Conservation (phyloP, 2,329 filamentous ascomycete genomes). For the Diaporthe capsici region DNA sequence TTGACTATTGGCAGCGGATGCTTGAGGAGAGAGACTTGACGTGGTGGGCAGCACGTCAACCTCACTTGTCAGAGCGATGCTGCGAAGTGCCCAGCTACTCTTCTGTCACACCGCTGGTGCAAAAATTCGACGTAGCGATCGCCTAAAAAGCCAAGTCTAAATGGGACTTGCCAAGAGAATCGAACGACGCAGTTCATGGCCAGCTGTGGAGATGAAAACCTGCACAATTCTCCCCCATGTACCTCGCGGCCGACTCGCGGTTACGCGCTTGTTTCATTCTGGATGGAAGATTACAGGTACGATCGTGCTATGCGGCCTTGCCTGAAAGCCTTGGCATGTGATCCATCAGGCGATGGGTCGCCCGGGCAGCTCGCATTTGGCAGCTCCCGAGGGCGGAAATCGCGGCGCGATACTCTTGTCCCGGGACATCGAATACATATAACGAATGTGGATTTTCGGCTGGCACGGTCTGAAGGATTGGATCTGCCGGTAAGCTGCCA, state of each 20-base stretch:
- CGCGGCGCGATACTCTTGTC: not conserved
- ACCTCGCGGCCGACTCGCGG: not conserved
- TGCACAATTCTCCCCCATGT: too few species aligned
- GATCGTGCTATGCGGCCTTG: too few species aligned
- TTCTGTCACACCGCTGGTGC: constrained; percentile 11
- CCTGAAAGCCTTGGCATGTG: not conserved
- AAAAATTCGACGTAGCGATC: not conserved
- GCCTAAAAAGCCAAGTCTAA: constrained; percentile 13
- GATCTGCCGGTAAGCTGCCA: too few species aligned
- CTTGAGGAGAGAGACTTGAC: too few species aligned
- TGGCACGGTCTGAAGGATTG: not conserved
- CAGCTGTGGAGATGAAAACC: constrained; percentile 1
- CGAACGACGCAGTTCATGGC: not conserved
- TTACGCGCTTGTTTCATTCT: not conserved
- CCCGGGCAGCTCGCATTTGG: not conserved
- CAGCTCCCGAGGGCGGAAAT: not conserved
- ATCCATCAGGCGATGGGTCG: not conserved
- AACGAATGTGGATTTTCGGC: not conserved
- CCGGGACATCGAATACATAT: too few species aligned
- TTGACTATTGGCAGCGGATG: not conserved
- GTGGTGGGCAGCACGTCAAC: not conserved
- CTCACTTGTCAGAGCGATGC: not conserved
- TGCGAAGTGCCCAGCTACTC: not conserved
- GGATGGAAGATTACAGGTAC: not conserved
- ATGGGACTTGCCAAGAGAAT: constrained; percentile 14